Evolutionary conservation across 2,329 filamentous ascomycete species (phyloP), one percentile per base, ranked within the genome.

Genomic region (Grosmannia huntii): DNA sequence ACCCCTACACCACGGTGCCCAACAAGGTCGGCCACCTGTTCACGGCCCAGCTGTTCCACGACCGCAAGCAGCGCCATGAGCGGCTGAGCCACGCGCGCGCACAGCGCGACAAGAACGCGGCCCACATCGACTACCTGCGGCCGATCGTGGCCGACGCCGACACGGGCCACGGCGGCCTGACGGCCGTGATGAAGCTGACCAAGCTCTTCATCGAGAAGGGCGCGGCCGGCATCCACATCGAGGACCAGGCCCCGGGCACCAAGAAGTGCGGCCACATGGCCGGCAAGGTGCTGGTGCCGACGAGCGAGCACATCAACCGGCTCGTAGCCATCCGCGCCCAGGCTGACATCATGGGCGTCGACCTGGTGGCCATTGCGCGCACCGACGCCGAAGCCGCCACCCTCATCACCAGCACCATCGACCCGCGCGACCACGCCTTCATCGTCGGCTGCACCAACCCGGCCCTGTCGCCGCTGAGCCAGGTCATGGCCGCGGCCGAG

Each of bases 261-360:
- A 99, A 99, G 83, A 99, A 99, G 82, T 99, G 94, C 72, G 94
- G 94, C 63, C 94, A 97, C 76, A 97, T 97, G 94, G 94, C 94
- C 64, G 94, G 94, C 68, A 97, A 97, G 77, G 94, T 97, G 50
- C 79, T 99, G 61, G 94, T 99, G 56, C 94, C 94, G 55, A 95
- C 96, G 70, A 89, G 84, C 73, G 94, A 99, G 77, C 94, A 99
- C 77, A 96, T 97, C 76, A 97, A 96, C 78, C 87, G 94, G 58
- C 80, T 99, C 57, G 90, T 99, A 55, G 91, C 94, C 65, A 97
- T 99, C 71, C 87, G 94, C 61, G 92, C 94, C 5, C 94, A 99
- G 75, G 92, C 94, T 65, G 94, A 99, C 70, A 97, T 99, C 68
- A 97, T 99, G 94, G 94, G 89, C 63, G 81, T 84, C 62, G 90